Evolutionary conservation across 805 yeast species (phyloP), one percentile per base, ranked within the genome.

Genomic region (Candida koratica): DNA sequence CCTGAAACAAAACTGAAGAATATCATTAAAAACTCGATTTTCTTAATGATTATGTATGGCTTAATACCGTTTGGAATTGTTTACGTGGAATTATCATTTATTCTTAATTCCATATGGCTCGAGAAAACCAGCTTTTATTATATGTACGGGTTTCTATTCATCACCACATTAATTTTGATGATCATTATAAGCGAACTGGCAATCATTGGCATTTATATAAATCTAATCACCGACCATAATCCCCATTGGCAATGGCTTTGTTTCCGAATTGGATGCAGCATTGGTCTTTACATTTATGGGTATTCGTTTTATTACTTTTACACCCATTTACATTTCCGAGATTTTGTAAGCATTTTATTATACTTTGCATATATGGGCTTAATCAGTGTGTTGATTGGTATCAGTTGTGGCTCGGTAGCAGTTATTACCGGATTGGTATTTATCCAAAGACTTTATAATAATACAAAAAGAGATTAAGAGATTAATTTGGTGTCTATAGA

Each of bases 171-270:
- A 4, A 60, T 85, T 28, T 64, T 84, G 23, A 58, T 77, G 28
- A 64, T 83, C 23, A 78, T 84, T 10, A 77, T 84, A 14, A 62
- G 77, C 25, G 95, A 86, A 56, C 75, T 83, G 36, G 76, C 89
- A 6, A 69, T 86, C 16, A 75, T 86, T 28, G 77, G 83, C 5
- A 70, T 81, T 7, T 86, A 81, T 51, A 52, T 82, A 28, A 70
- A 81, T 28, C 65, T 86, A 48, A 55, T 66, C 2, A 67, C 69
- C 15, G 63, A 73, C 46, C 75, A 72, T 34, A 73, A 75, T 51
- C 73, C 75, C 33, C 62, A 70, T 46, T 88, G 96, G 96, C 85
- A 84, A 53, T 86, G 95, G 95, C 69, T 80, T 46, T 67, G 87
- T 9, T 86, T 85, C 56, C 56, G 76, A 36, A 75, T 79, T 18